Base-by-base conservation (phyloP, 352 stramenopile species). In the Lagenidium sp. region DNA sequence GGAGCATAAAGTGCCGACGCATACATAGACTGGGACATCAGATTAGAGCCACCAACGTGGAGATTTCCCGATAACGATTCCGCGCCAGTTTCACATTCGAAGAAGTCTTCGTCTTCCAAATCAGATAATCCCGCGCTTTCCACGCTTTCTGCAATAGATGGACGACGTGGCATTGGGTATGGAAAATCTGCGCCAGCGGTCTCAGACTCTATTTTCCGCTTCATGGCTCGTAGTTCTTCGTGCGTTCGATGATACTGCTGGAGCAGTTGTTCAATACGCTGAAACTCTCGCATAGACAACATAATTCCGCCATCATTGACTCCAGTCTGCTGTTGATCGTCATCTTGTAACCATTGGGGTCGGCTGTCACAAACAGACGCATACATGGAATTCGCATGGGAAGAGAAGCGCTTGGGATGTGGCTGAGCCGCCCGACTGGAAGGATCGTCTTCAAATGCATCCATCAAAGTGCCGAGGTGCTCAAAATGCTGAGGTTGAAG, bases 21-120 rank as follows among this genome's bases (percentile, higher is more conserved):
- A 47, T 94, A 94, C 64, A 94, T 84, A 2, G 82, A 94, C 49
- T 89, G 73, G 0, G 58, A 60, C 69, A 94, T 80, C 41, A 71
- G 47, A 50, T 51, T 80, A 0, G 22, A 36, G 59, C 29, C 39
- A 35, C 50, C 57, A 43, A 57, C 71, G 53, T 37, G 59, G 31
- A 39, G 46, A 39, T 56, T 57, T 13, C 39, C 63, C 29, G 44
- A 57, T 34, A 63, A 52, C 34, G 37, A 83, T 60, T 41, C 74
- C 53, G 71, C 47, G 11, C 72, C 76, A n/a, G 75, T 65, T 25
- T 89, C 73, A 36, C 72, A 87, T 24, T 94, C 82, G 23, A 90
- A 94, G 53, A 92, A 89, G 32, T 75, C 75, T 18, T 94, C 81
- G 15, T 86, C 73, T 31, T 94, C 82, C 29, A 94, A 44, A 41